Conservation (phyloP, 2,329 filamentous ascomycete species). For the Daldinia sp. region DNA sequence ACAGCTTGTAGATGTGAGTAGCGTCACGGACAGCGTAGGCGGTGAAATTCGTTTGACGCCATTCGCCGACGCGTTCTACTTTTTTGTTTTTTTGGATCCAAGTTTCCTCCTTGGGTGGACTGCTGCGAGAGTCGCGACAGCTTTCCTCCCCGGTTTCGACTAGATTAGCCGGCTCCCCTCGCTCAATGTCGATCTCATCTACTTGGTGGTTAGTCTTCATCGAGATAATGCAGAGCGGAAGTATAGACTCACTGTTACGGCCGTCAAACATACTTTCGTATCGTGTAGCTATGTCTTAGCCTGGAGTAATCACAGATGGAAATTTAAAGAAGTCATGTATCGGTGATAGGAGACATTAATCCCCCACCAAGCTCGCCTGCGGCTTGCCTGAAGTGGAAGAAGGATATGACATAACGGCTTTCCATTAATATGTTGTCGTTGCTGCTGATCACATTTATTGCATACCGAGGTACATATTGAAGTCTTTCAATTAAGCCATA, state of each 20-base stretch:
- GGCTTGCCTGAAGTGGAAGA: background rate
- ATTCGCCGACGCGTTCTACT: background rate
- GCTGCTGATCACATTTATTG: background rate
- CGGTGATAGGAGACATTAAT: background rate
- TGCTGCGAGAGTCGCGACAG: background rate
- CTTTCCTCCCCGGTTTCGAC: background rate
- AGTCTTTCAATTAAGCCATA: background rate
- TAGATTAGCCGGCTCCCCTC: background rate
- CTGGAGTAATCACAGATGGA: background rate
- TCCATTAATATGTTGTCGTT: background rate
- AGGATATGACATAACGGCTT: background rate
- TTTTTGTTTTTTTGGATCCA: conserved; percentile 2
- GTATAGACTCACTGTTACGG: background rate
- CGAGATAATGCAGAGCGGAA: background rate
- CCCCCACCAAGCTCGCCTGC: background rate
- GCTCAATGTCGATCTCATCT: background rate
- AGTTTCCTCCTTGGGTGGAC: background rate
- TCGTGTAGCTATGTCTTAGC: background rate
- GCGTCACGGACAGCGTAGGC: background rate
- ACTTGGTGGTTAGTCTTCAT: background rate
- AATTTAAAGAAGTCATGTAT: background rate
- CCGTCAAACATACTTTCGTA: background rate
- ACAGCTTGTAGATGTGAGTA: conserved; percentile 9
- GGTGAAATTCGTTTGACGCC: background rate
- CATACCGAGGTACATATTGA: background rate